A percentile compares a stretch with the other conserved stretches of the same genome.
Evolutionary conservation across 75 land plant genomes (phyloP).

Genomic region (Picea glauca): DNA sequence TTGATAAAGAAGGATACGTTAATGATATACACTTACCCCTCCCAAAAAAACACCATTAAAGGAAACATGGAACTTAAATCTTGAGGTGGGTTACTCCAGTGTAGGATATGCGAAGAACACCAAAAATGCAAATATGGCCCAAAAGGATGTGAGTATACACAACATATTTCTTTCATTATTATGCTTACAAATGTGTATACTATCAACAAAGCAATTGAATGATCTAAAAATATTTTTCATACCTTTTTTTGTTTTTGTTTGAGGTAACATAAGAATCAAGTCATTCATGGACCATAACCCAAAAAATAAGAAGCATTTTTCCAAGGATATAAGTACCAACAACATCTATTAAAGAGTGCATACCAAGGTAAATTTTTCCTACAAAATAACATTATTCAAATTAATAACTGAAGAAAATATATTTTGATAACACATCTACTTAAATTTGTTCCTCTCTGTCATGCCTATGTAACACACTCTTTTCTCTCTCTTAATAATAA

Average conservation of each 20-base stretch:
- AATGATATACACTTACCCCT: slow-evolving; percentile 52
- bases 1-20: not conserved
- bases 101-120: slow-evolving; percentile 86
- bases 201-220: too few relatives aligned
- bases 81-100: slow-evolving; percentile 88
- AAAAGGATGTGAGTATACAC: slow-evolving; percentile 62
- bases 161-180: not conserved
- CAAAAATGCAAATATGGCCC: slow-evolving; percentile 63
- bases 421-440: not conserved
- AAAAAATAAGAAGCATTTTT: slow-evolving; percentile 44
- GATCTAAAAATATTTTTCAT: slow-evolving; percentile 4
- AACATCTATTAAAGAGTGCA: slow-evolving; percentile 41
- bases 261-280: slow-evolving; percentile 67
- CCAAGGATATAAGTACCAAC: slow-evolving; percentile 66
- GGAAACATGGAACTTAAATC: slow-evolving; percentile 82
- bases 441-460: not conserved
- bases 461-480: not conserved
- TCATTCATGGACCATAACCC: slow-evolving; percentile 57
- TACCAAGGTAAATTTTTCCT: slow-evolving; percentile 67
- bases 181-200: not conserved
- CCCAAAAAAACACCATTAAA: slow-evolving; percentile 94
- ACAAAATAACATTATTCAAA: not conserved
- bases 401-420: not conserved
- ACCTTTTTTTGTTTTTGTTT: slow-evolving; percentile 73
- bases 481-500: too few relatives aligned